These are phyloP conservation scores for Populus hybrid DNA, from an alignment of 441 rosid genomes.

Conservation along the genomic window DNA sequence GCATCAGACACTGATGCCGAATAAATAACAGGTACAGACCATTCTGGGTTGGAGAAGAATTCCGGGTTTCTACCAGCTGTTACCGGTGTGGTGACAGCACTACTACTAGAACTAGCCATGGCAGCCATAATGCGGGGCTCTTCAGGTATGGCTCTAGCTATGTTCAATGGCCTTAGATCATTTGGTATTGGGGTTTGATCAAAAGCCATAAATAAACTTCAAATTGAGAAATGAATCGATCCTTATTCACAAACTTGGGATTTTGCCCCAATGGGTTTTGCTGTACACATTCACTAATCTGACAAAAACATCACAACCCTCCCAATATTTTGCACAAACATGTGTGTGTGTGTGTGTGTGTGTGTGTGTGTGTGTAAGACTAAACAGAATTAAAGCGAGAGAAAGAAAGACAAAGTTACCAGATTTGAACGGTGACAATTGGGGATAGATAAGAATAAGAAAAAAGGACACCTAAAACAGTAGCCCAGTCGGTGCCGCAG, in stretches of 20 bases:
- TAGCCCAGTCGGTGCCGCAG: conserved; percentile 20
- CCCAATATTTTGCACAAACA: conserved; percentile 3
- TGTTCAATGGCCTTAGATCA: conserved; percentile 43
- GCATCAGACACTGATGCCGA: conserved; percentile 38
- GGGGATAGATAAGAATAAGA: not conserved
- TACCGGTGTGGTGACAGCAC: not conserved
- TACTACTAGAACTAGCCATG: not conserved
- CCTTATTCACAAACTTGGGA: conserved; percentile 14
- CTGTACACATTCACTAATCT: conserved; percentile 2
- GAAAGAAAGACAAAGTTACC: conserved; percentile 20
- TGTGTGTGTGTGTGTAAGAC: not conserved
- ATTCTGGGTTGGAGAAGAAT: conserved; percentile 27
- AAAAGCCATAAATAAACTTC: conserved; percentile 43
- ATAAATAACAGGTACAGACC: conserved; percentile 41
- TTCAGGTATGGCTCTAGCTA: conserved; percentile 35
- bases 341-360: not conserved
- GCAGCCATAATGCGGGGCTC: conserved; percentile 44
- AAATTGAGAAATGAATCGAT: conserved; percentile 13
- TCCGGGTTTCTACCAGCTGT: conserved; percentile 20
- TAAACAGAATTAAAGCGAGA: not conserved
- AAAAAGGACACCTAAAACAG: not conserved
- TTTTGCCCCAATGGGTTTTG: conserved; percentile 20
- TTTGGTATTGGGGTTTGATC: conserved; percentile 49
- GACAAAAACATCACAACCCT: conserved; percentile 14
- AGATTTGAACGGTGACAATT: conserved; percentile 19